Conservation (phyloP, 2,329 filamentous ascomycete species). For the Monosporascus sp. region DNA sequence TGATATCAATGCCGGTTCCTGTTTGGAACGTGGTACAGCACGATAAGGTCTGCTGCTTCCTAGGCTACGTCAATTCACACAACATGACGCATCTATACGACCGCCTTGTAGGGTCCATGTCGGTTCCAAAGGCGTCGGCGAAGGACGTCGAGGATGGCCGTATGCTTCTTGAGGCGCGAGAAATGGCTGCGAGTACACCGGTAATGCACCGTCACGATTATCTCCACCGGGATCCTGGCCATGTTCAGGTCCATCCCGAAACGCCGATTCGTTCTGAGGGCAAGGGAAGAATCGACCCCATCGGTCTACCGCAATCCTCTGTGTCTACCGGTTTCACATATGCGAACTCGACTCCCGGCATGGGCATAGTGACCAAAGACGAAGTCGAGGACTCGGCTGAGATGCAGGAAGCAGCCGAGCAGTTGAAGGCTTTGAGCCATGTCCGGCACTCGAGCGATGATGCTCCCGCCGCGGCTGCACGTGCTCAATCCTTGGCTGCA, state of each 20-base stretch:
- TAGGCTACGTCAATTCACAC: slow-evolving; percentile 61
- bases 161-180: slow-evolving; percentile 50
- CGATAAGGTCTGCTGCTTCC: slow-evolving; percentile 61
- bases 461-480: slow-evolving; percentile 10
- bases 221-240: slow-evolving; percentile 8
- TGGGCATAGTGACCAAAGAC: slow-evolving; percentile 33
- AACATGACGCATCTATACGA: slow-evolving; percentile 63
- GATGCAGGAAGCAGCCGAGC: slow-evolving; percentile 64
- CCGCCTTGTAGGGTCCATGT: slow-evolving; percentile 45
- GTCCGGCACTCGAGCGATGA: slow-evolving; percentile 52
- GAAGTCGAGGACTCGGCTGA: slow-evolving; percentile 60
- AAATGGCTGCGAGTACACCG: slow-evolving; percentile 36
- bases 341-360: slow-evolving; percentile 21
- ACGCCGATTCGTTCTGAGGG: slow-evolving; percentile 25
- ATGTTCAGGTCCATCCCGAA: slow-evolving; percentile 20
- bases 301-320: slow-evolving; percentile 20
- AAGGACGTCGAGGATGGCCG: slow-evolving; percentile 54
- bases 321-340: slow-evolving; percentile 15
- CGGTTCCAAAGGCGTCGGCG: slow-evolving; percentile 38
- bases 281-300: slow-evolving; percentile 18
- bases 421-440: slow-evolving; percentile 61
- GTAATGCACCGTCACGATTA: slow-evolving; percentile 22
- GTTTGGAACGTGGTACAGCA: slow-evolving; percentile 62
- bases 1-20: slow-evolving; percentile 60
- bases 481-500: slow-evolving; percentile 15